Conservation (phyloP, 2,329 filamentous ascomycete species). For the Fusarium globosum region DNA sequence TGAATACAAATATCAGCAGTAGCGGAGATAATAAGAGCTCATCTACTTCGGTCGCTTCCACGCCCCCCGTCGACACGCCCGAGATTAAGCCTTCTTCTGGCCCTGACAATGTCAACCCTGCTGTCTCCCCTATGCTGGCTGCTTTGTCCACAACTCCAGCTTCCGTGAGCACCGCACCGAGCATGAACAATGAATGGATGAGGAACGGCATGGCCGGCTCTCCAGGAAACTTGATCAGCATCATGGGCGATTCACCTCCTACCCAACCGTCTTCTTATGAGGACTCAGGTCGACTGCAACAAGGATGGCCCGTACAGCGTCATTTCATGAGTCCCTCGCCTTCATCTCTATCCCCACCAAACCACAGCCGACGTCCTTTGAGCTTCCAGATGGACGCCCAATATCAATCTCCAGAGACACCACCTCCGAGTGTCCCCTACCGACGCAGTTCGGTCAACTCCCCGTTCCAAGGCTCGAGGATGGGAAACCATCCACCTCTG, state of each 20-base stretch:
- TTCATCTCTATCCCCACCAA: constrained; percentile 55
- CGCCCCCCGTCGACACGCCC: constrained; percentile 58
- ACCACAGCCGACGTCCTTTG: constrained; percentile 57
- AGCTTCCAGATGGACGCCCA: constrained; percentile 66
- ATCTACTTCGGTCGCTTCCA: constrained; percentile 57
- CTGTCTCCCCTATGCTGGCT: constrained; percentile 60
- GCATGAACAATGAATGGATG: constrained; percentile 60
- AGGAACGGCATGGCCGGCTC: constrained; percentile 59
- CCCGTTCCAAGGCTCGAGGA: constrained; percentile 58
- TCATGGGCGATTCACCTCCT: constrained; percentile 64
- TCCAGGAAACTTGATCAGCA: constrained; percentile 64
- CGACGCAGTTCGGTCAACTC: constrained; percentile 64
- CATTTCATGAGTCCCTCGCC: constrained; percentile 58
- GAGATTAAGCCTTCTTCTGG: constrained; percentile 56
- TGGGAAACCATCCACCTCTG: constrained; percentile 68
- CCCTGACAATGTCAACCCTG: constrained; percentile 56
- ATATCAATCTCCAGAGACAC: constrained; percentile 55
- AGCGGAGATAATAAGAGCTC: constrained; percentile 50
- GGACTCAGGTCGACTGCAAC: constrained; percentile 56
- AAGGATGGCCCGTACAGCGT: constrained; percentile 60
- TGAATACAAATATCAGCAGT: constrained; percentile 41
- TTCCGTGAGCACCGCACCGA: constrained; percentile 60
- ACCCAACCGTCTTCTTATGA: constrained; percentile 65
- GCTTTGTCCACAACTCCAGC: constrained; percentile 62
- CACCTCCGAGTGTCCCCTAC: constrained; percentile 50